These are phyloP conservation scores for Sechiopsis laciniata DNA, from an alignment of 306 rosid species.

Conservation along the genomic window DNA sequence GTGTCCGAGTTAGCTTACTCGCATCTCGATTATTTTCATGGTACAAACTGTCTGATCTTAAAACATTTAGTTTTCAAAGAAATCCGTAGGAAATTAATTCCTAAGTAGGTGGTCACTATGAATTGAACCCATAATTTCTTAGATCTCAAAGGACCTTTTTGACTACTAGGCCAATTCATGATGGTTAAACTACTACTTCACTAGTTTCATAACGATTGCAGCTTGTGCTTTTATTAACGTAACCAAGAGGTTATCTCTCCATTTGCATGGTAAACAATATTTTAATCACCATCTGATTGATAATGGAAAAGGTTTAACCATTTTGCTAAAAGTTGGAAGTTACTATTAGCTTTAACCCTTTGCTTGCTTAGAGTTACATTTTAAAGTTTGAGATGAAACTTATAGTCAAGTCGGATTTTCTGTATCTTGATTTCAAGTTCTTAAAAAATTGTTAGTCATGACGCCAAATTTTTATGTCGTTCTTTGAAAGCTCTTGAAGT, in stretches of 20 bases:
- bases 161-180: too few species aligned
- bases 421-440: background rate
- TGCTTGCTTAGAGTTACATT: background rate
- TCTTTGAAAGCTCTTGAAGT: background rate
- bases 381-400: background rate
- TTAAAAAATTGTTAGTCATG: background rate
- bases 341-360: background rate
- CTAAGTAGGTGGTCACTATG: too few species aligned
- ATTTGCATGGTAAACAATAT: background rate
- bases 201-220: too few species aligned
- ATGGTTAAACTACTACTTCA: too few species aligned
- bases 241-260: background rate
- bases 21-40: too few species aligned
- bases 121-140: too few species aligned
- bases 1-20: too few species aligned
- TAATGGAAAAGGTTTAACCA: background rate
- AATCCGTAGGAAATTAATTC: too few species aligned
- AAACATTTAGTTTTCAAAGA: too few species aligned
- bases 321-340: background rate
- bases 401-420: background rate
- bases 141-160: too few species aligned
- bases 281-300: constrained; percentile 1
- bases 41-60: too few species aligned
- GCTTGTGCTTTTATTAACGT: too few species aligned
- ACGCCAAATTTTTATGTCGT: background rate